Conservation (phyloP, 2,329 filamentous ascomycete genomes). For the Pseudocercospora musae region DNA sequence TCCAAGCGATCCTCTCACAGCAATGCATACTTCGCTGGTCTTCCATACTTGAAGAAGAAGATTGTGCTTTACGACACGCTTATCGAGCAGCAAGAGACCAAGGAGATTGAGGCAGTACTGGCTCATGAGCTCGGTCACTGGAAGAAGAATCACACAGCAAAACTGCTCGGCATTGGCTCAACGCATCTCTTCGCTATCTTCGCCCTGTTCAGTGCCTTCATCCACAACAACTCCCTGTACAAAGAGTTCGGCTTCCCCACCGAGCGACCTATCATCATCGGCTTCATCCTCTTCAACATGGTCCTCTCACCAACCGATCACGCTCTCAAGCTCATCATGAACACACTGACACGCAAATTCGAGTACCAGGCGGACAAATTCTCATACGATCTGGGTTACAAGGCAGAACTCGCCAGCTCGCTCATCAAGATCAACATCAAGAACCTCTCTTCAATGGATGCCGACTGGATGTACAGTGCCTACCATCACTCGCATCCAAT, state of each 20-base stretch:
- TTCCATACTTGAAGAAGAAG: conserved; percentile 99
- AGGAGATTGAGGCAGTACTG: conserved; percentile 91
- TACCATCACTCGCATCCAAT: conserved; percentile 99
- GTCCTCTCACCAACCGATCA: conserved; percentile 92
- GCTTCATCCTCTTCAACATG: conserved; percentile 96
- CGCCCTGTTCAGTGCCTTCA: conserved; percentile 91
- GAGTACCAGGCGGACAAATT: conserved; percentile 93
- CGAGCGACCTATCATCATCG: conserved; percentile 88
- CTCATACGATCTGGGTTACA: conserved; percentile 79
- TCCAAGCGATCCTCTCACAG: conserved; percentile 84
- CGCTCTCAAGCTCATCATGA: conserved; percentile 93
- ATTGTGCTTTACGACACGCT: conserved; percentile 99
- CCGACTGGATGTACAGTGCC: conserved; percentile 95
- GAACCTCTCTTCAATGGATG: conserved; percentile 97
- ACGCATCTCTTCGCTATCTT: conserved; percentile 97
- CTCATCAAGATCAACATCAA: conserved; percentile 98
- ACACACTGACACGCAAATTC: conserved; percentile 87
- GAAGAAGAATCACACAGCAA: conserved; percentile 92
- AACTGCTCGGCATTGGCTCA: conserved; percentile 76
- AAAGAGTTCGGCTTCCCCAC: conserved; percentile 82
- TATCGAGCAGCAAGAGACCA: conserved; percentile 87
- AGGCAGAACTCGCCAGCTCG: conserved; percentile 75
- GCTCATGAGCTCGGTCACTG: conserved; percentile 97
- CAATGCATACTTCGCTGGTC: conserved; percentile 93
- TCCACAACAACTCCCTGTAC: conserved; percentile 92